Evolutionary conservation across 495 filamentous ascomycete genomes (phyloP).

Genomic region (Geoglossum glabrum): DNA sequence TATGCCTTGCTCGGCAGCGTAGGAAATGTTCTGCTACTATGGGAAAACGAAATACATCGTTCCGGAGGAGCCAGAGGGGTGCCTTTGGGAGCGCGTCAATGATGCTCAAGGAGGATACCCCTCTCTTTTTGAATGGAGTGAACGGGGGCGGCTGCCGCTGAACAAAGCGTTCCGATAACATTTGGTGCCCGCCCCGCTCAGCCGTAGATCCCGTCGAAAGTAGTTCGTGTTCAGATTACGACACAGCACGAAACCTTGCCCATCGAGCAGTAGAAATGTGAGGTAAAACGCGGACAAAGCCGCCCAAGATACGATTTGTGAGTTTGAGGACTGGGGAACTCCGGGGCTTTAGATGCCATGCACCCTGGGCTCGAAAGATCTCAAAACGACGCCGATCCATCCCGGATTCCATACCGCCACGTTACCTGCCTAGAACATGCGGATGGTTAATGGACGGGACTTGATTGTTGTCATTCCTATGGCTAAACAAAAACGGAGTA

Average conservation of each 20-base stretch:
- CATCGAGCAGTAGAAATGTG: neutral
- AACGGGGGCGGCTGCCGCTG: neutral
- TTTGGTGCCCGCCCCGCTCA: neutral
- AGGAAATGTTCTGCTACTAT: neutral
- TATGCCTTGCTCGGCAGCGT: neutral
- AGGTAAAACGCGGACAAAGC: neutral
- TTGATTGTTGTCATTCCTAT: neutral
- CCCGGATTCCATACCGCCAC: neutral
- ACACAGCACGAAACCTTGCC: neutral
- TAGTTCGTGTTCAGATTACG: neutral
- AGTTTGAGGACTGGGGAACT: neutral
- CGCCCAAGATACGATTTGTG: neutral
- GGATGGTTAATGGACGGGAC: neutral
- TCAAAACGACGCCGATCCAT: neutral
- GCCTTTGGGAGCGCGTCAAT: neutral
- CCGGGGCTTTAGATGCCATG: neutral
- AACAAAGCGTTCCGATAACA: neutral
- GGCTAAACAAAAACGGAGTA: neutral
- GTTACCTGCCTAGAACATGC: neutral
- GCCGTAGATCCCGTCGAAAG: neutral
- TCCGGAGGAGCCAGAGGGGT: neutral
- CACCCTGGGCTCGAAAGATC: neutral
- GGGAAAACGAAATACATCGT: neutral
- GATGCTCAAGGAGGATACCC: neutral
- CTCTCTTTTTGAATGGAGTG: neutral